Conservation (phyloP, 331 rosid genomes). For the Saraca asoca region DNA sequence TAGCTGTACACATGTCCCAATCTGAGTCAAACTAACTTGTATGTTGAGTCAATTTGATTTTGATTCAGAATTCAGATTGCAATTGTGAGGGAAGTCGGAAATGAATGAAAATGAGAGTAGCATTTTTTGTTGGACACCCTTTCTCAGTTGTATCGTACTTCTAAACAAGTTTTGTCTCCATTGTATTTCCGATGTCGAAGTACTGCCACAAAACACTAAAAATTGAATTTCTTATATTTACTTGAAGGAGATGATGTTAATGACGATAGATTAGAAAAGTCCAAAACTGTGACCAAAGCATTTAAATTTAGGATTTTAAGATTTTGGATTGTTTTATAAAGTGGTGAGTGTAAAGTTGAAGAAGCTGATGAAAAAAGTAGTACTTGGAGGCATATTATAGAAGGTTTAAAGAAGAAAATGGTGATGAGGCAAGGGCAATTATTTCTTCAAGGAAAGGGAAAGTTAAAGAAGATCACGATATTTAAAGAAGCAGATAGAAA, state of each 20-base stretch:
- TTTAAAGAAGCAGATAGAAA: conserved; percentile 37
- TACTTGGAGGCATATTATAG: conserved; percentile 31
- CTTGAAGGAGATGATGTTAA: conserved; percentile 20
- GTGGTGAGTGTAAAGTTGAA: conserved; percentile 35
- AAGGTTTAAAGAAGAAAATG: conserved; percentile 32
- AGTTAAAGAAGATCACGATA: conserved; percentile 40
- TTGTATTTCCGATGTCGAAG: conserved; percentile 2
- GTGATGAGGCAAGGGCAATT: conserved; percentile 29
- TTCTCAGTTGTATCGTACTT: background rate
- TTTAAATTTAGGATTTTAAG: conserved; percentile 7
- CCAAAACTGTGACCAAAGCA: background rate
- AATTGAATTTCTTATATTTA: background rate
- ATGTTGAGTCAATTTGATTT: conserved; percentile 38
- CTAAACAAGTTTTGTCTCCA: conserved; percentile 14
- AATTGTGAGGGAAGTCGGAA: background rate
- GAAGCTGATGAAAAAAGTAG: conserved; percentile 23
- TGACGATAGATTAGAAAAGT: background rate
- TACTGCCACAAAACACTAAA: background rate
- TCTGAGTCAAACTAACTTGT: too few species aligned
- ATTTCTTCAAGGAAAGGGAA: conserved; percentile 37
- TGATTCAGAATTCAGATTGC: background rate
- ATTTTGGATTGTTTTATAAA: conserved; percentile 31
- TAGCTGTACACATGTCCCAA: too few species aligned
- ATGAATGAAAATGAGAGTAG: too few species aligned
- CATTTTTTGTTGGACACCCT: background rate